These are phyloP conservation scores for Gossypium trilobum DNA, from an alignment of 441 rosid species.

Conservation along the genomic window DNA sequence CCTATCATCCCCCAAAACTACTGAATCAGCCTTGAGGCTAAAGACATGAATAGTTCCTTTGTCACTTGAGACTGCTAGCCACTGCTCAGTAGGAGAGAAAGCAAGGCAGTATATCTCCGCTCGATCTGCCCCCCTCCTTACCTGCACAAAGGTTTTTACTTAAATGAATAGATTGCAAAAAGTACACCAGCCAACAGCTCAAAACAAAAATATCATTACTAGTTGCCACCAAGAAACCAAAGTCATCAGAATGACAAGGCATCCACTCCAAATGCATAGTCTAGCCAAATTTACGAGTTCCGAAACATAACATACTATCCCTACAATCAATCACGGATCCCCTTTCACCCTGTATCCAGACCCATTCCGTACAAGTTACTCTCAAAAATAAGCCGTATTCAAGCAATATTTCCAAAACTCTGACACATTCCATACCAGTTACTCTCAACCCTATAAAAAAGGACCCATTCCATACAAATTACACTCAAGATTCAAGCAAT, in stretches of 20 bases:
- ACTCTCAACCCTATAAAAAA: too few relatives aligned
- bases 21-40: constrained; percentile 47
- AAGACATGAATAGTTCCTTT: constrained; percentile 81
- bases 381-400: too few relatives aligned
- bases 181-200: neutral
- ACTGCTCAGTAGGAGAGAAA: constrained; percentile 52
- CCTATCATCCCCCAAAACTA: constrained; percentile 24
- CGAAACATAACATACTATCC: neutral
- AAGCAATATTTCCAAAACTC: too few relatives aligned
- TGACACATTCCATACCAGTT: too few relatives aligned
- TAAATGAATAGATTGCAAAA: neutral
- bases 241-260: neutral
- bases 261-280: neutral
- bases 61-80: constrained; percentile 72
- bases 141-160: constrained; percentile 25
- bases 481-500: neutral
- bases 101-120: constrained; percentile 73
- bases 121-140: constrained; percentile 75
- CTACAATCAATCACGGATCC: too few relatives aligned
- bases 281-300: neutral
- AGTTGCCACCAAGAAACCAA: neutral
- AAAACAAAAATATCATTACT: neutral
- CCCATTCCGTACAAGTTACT: neutral
- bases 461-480: neutral
- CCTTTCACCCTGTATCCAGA: neutral